A percentile compares a stretch with the other conserved stretches of the same genome.
These are phyloP conservation scores for Phaffia rhodozyma DNA, from an alignment of 1,284 basidiomycete genomes.

Conservation along the genomic window DNA sequence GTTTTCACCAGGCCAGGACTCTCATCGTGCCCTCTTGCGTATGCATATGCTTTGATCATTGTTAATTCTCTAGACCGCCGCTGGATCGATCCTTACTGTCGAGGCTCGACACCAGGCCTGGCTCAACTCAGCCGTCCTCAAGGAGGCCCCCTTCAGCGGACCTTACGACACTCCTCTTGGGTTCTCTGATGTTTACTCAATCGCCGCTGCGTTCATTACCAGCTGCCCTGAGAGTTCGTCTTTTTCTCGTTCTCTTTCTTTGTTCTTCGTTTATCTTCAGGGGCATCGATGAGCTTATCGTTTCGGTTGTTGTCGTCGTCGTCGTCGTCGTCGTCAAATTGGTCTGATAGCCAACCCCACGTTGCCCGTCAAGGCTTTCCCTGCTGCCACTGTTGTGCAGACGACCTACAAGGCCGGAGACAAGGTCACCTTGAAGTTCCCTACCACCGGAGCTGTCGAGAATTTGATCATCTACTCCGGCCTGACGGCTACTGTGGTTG, in stretches of 20 bases:
- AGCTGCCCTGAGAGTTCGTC: neutral
- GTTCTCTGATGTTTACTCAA: slow-evolving; percentile 39
- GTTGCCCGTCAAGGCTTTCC: slow-evolving; percentile 38
- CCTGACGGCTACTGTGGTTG: slow-evolving; percentile 24
- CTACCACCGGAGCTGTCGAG: neutral
- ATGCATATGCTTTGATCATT: too few species aligned
- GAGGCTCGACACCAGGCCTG: slow-evolving; percentile 62
- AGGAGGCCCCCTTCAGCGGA: slow-evolving; percentile 45
- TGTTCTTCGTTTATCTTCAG: neutral
- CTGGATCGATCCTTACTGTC: slow-evolving; percentile 64
- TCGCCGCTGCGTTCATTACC: slow-evolving; percentile 21
- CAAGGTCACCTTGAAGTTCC: slow-evolving; percentile 10
- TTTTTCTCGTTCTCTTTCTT: neutral
- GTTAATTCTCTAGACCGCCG: slow-evolving; percentile 37
- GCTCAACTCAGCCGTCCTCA: slow-evolving; percentile 35
- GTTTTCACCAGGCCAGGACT: too few species aligned
- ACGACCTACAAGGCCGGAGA: slow-evolving; percentile 6
- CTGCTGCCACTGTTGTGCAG: slow-evolving; percentile 17
- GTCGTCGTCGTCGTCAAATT: too few species aligned
- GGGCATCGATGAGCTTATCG: too few species aligned
- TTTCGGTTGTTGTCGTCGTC: too few species aligned
- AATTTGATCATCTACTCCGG: slow-evolving; percentile 13
- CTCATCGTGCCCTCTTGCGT: too few species aligned
- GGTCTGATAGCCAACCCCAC: slow-evolving; percentile 34
- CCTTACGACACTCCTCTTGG: slow-evolving; percentile 44